Evolutionary conservation across 257 asterid species (phyloP).

Genomic region (Ocimum tenuiflorum): DNA sequence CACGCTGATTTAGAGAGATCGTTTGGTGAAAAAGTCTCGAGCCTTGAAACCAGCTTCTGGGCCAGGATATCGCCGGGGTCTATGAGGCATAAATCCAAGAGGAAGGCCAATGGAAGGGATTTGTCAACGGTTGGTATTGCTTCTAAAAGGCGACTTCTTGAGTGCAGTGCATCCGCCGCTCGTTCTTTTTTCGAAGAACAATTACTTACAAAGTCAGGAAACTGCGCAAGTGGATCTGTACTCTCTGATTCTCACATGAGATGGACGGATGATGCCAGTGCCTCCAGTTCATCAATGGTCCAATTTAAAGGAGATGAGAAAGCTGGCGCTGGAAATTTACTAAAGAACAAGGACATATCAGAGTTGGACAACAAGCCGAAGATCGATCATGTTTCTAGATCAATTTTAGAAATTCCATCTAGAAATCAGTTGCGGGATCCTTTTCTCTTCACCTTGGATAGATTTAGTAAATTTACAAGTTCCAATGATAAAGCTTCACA

Average conservation of each 20-base stretch:
- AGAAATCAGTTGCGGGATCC: slow-evolving; percentile 42
- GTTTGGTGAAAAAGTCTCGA: slow-evolving; percentile 64
- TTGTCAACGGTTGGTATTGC: slow-evolving; percentile 43
- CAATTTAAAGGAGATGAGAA: slow-evolving; percentile 26
- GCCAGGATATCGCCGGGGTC: slow-evolving; percentile 57
- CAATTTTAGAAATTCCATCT: slow-evolving; percentile 31
- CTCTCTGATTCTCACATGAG: slow-evolving; percentile 24
- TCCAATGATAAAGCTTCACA: slow-evolving; percentile 33
- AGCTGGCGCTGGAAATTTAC: slow-evolving; percentile 21
- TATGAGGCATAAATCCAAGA: slow-evolving; percentile 50
- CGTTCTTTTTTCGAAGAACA: slow-evolving; percentile 41
- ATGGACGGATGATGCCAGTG: slow-evolving; percentile 20
- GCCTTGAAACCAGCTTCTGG: slow-evolving; percentile 51
- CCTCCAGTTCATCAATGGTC: slow-evolving; percentile 24
- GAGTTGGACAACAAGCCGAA: slow-evolving; percentile 28
- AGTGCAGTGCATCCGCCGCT: slow-evolving; percentile 82
- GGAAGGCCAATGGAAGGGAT: slow-evolving; percentile 62
- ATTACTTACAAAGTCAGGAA: slow-evolving; percentile 32
- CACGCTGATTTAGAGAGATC: slow-evolving; percentile 96
- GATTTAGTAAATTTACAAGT: slow-evolving; percentile 27
- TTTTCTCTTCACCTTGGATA: slow-evolving; percentile 38
- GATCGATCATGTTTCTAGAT: slow-evolving; percentile 26
- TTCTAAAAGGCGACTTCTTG: slow-evolving; percentile 73
- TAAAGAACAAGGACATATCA: slow-evolving; percentile 24
- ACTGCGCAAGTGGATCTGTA: slow-evolving; percentile 29